A percentile compares a stretch with the other conserved stretches of the same genome.
phyloP scores from a whole-genome alignment of 2,329 filamentous ascomycete genomes.

The Blastomyces emzantsi region DNA sequence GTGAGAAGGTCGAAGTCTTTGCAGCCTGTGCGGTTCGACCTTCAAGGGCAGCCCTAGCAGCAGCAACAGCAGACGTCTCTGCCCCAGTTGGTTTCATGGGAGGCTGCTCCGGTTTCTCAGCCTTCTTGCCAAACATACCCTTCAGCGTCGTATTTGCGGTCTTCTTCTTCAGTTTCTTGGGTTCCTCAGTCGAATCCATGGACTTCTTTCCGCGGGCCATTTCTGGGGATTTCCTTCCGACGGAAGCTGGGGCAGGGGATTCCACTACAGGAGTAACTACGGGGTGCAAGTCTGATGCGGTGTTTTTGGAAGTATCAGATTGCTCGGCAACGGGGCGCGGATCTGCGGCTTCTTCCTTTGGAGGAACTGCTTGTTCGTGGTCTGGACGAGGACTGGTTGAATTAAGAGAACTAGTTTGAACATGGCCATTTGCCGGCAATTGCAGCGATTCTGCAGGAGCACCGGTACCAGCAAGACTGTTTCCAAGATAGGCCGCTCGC shows the following conservation, averaged over 20 bases:
- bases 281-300: constrained; percentile 16
- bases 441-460: constrained; percentile 39
- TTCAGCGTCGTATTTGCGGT: constrained; percentile 35
- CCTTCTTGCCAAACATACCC: constrained; percentile 36
- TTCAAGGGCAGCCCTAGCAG: constrained; percentile 36
- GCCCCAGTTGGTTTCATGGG: constrained; percentile 28
- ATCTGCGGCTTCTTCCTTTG: constrained; percentile 25
- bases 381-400: constrained; percentile 21
- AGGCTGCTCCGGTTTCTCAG: constrained; percentile 27
- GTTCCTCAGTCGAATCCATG: constrained; percentile 24
- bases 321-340: constrained; percentile 20
- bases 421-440: constrained; percentile 28
- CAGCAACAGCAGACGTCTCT: constrained; percentile 32
- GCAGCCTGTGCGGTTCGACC: constrained; percentile 28
- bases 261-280: constrained; percentile 13
- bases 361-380: constrained; percentile 25
- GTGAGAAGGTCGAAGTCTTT: constrained; percentile 20
- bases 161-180: constrained; percentile 40
- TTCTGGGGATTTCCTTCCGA: constrained; percentile 18
- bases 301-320: neutral
- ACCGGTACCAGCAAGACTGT: constrained; percentile 63
- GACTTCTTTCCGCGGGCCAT: constrained; percentile 26
- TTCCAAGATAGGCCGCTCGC: constrained; percentile 73
- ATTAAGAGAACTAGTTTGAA: constrained; percentile 19
- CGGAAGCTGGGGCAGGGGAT: constrained; percentile 6